phyloP scores from a whole-genome alignment of 2,329 filamentous ascomycete genomes.

The Tolypocladium tundrense region DNA sequence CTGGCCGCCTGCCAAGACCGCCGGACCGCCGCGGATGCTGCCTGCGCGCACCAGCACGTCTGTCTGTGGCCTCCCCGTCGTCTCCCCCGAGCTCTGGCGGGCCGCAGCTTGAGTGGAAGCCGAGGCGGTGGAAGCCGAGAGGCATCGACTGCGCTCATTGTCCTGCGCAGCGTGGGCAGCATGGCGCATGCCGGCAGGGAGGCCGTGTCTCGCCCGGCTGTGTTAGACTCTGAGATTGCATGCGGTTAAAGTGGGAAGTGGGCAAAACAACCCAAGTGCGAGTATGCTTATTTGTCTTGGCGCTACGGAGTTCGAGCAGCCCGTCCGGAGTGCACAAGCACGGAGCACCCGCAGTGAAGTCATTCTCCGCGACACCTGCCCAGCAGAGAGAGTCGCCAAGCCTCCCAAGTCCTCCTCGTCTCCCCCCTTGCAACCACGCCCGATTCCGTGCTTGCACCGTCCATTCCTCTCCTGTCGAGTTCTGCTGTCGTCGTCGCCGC shows the following conservation, averaged over 20 bases:
- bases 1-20: not conserved
- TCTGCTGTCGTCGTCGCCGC: not conserved
- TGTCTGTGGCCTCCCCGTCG: too few species aligned
- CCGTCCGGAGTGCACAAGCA: too few species aligned
- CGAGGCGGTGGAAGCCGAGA: too few species aligned
- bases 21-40: not conserved
- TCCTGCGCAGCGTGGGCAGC: too few species aligned
- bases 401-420: not conserved
- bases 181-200: not conserved
- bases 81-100: too few species aligned
- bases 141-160: too few species aligned
- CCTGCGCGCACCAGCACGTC: too few species aligned
- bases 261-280: not conserved
- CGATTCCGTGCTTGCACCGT: not conserved
- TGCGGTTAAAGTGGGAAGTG: not conserved
- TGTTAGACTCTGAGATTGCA: not conserved
- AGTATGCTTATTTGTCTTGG: not conserved
- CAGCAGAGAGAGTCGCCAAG: not conserved
- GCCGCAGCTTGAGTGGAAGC: too few species aligned
- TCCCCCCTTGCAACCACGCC: not conserved
- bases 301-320: not conserved
- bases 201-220: not conserved
- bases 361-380: not conserved
- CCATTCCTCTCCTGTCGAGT: not conserved
- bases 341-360: not conserved